Evolutionary conservation across 352 stramenopile species (phyloP), one percentile per base, ranked within the genome.

Genomic region (Globisporangium abappressorium): DNA sequence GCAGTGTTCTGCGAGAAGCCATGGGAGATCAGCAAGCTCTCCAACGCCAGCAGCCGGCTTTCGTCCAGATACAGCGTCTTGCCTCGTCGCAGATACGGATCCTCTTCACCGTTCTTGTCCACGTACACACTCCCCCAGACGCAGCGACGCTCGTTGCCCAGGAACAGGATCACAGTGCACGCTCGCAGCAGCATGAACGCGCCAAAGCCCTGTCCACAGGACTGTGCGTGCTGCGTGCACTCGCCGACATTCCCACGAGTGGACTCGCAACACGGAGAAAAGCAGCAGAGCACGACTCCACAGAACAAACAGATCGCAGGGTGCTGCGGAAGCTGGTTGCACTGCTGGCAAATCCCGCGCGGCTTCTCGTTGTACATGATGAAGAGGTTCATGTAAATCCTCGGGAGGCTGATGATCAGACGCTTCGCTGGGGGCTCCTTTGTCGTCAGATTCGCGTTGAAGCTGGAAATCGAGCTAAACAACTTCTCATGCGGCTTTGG

Each of bases 91-190:
- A 95, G 68, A 36, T 95, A 93, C 49, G 82, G 81, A 57, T 95
- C 87, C 68, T 95, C 87, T 76, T 95, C 87, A 57, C 84, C 85
- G 60, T 95, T 95, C 70, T 90, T 90, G 77, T 95, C 87, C 36
- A 95, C 79, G 66, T 95, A 93, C 38, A 95, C 66, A 70, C 82
- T 92, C 20, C 85, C 87, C 85, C 87, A 95, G 15, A 95, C 84
- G 53, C 87, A 93, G 47, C 87, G 84, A 2, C 85, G 75, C 70
- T 91, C 84, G 60, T 93, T 91, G 6, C 87, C 87, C 47, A 95
- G 64, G 34, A 95, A 91, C n/a, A 95, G 69, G 38, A 95, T 85
- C 62, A 94, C 87, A 3, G 87, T 93, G 56, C 87, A 95, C 14
- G 87, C 87, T 28, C 84, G 82, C 51, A 95, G 69, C 36, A 95